Conservation (phyloP, 1,139 yeast genomes). For the Taphrina flavorubra region DNA sequence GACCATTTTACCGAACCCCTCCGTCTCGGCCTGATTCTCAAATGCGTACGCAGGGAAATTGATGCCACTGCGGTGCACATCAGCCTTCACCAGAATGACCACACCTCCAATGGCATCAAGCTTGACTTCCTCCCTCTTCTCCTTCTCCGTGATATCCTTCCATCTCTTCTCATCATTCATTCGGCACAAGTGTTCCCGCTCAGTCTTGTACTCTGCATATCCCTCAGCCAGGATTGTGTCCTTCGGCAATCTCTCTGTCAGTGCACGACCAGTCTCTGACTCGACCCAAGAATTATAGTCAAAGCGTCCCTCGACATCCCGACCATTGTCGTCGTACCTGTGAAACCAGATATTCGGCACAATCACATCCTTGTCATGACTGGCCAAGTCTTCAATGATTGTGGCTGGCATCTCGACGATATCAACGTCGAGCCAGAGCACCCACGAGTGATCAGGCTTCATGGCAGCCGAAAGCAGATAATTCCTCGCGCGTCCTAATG, state of each 20-base stretch:
- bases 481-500: conserved; percentile 90
- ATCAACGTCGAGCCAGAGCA: conserved; percentile 92
- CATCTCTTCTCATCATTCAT: conserved; percentile 44
- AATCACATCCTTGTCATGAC: conserved; percentile 73
- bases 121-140: conserved; percentile 69
- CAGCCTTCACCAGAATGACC: conserved; percentile 79
- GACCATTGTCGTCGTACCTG: conserved; percentile 72
- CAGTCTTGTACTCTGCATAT: conserved; percentile 86
- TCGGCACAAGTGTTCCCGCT: conserved; percentile 60
- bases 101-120: conserved; percentile 93
- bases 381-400: conserved; percentile 79
- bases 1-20: conserved; percentile 89
- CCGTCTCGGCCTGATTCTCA: conserved; percentile 85
- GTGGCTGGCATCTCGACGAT: conserved; percentile 82
- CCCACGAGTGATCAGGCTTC: conserved; percentile 89
- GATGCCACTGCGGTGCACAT: conserved; percentile 79
- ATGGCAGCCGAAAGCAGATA: conserved; percentile 80
- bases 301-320: conserved; percentile 55
- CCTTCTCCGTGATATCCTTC: conserved; percentile 60
- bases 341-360: conserved; percentile 89
- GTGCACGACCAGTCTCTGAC: conserved; percentile 68
- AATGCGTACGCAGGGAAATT: conserved; percentile 90
- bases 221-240: conserved; percentile 93
- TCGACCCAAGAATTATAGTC: conserved; percentile 78
- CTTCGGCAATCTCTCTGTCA: conserved; percentile 71